Base-by-base conservation (phyloP, 1,284 basidiomycete species). In the Porphyrellus sp. region DNA sequence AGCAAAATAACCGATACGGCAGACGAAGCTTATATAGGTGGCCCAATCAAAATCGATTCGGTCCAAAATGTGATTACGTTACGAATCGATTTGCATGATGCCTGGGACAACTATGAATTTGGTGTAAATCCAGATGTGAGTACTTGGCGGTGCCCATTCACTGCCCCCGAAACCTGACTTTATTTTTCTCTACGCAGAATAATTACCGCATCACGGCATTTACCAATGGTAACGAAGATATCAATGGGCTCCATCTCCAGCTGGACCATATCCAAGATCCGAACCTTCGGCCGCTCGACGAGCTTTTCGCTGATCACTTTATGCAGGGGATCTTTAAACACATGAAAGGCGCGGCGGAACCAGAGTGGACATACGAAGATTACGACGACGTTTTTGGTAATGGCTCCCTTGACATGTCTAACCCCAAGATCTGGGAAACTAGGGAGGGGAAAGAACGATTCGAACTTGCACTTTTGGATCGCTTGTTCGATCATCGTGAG, bases 101-200 rank as follows among this genome's bases (percentile, higher is more conserved):
- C 46, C 12, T 47, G 46, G 46, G 46, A 23, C 15, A 47, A 30
- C n/a, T 47, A 47, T 25, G 35, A 47, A 23, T 39, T 47, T 38
- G 46, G 46, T 37, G 35, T 47, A 28, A 20, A 47, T 16, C 47
- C 47, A 15, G 27, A 33, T 5, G 39, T 42, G 31, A 21, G 45
- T 38, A 28, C 25, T 46, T 8, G 18, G 20, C 20, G 7, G 3
- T n/a, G 15, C 23, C 39, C 39, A 25, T 27, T 23, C 11, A 7
- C 7, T 37, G 24, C 27, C 18, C 11, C 31, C 35, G 23, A 18
- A 25, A 25, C 21, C 18, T 12, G 11, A 23, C 13, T 5, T 16
- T 21, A 8, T 31, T 28, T 16, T 28, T 35, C 47, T 49, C 18
- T n/a, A 6, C 18, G 16, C 39, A 49, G 47, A 42, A 49, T 13